Evolutionary conservation across 805 yeast genomes (phyloP), one percentile per base, ranked within the genome.

Genomic region (Zygosaccharomyces lentus): DNA sequence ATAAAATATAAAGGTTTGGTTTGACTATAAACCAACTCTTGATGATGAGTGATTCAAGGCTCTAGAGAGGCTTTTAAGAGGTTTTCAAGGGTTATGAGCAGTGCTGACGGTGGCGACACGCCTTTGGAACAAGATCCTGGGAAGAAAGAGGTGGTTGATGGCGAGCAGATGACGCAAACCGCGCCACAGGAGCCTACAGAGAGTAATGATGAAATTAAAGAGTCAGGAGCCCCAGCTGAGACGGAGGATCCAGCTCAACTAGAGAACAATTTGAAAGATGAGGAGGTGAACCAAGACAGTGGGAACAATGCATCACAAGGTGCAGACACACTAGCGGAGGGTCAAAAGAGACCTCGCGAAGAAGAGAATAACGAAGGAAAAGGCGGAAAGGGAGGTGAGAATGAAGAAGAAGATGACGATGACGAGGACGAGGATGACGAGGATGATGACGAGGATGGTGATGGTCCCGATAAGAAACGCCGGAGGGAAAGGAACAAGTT

Each of bases 401-500:
- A 68, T 0, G 73, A 69, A 2, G 75, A 69, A 2, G 72, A 66
- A 0, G 74, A 72, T 1, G 73, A 70, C 0, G 76, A 71, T 0
- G 77, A 71, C 1, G 78, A 75, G 0, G 79, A 74, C 0, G 78
- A 75, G 0, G 81, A 71, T 0, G 81, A 76, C 65, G 83, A 81
- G 0, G 87, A 81, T 0, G 86, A 76, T 1, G 84, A 76, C 10
- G 74, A 69, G 4, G 77, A 72, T 5, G 67, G 68, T n/a, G 73
- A 72, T 4, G 71, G 75, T 55, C 64, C 72, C 59, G 54, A 70
- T 62, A 66, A 71, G 65, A 64, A 75, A 63, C 64, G 68, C 58
- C 72, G 76, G 49, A 72, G 65, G 47, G 73, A 69, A 39, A 74
- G 86, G 49, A 91, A 91, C 66, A 90, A 85, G 73, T 93, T 89